A percentile compares a stretch with the other conserved stretches of the same genome.
Evolutionary conservation across 805 yeast genomes (phyloP).

Genomic region (Schwanniomyces vanrijiae): DNA sequence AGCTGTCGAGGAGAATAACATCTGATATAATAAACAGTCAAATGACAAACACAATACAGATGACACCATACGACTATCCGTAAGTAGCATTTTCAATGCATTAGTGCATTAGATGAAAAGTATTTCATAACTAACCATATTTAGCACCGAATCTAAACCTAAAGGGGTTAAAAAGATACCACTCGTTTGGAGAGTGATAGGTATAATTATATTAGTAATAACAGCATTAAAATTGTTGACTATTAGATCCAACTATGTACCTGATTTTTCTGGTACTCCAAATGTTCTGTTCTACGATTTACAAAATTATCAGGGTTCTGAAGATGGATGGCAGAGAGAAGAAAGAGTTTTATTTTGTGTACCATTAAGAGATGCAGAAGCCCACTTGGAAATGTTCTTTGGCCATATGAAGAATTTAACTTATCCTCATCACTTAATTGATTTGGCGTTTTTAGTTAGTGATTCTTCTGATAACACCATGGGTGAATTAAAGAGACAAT

Average conservation of each 20-base stretch:
- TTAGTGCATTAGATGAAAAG: not conserved
- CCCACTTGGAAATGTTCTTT: slow-evolving; percentile 87
- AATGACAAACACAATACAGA: slow-evolving; percentile 13
- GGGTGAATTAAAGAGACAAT: slow-evolving; percentile 57
- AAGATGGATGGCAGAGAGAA: slow-evolving; percentile 74
- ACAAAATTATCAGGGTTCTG: slow-evolving; percentile 59
- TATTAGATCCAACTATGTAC: slow-evolving; percentile 23
- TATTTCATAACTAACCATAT: not conserved
- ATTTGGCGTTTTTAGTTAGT: slow-evolving; percentile 79
- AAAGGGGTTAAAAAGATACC: not conserved
- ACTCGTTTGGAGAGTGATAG: slow-evolving; percentile 5
- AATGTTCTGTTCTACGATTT: slow-evolving; percentile 73
- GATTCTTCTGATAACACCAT: slow-evolving; percentile 90
- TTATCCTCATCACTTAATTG: slow-evolving; percentile 85
- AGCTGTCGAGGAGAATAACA: not conserved
- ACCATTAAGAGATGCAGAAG: slow-evolving; percentile 89
- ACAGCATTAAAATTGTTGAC: slow-evolving; percentile 14
- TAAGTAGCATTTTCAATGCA: slow-evolving; percentile 2
- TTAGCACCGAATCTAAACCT: not conserved
- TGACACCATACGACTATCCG: slow-evolving; percentile 24
- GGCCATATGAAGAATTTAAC: slow-evolving; percentile 76
- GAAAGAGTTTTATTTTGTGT: slow-evolving; percentile 85
- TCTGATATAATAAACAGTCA: not conserved
- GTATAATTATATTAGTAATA: slow-evolving; percentile 8
- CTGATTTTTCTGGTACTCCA: slow-evolving; percentile 28